A percentile compares a stretch with the other conserved stretches of the same genome.
Conservation (phyloP, 805 yeast species). For the Nadsonia fulvescens region DNA sequence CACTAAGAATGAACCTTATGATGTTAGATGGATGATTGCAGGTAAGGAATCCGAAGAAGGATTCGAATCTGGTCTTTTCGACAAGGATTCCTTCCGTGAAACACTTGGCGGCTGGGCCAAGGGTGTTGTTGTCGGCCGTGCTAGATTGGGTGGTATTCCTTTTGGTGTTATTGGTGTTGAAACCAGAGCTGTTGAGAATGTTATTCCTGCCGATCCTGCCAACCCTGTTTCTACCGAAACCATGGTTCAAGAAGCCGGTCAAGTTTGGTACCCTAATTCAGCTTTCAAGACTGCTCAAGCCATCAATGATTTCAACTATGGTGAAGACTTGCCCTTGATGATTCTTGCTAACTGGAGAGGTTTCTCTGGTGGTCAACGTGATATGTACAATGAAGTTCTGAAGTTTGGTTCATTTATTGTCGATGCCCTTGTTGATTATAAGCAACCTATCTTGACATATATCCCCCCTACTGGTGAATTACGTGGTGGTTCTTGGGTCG, state of each 20-base stretch:
- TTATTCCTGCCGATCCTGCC: slow-evolving; percentile 96
- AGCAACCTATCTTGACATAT: slow-evolving; percentile 91
- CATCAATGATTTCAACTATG: slow-evolving; percentile 88
- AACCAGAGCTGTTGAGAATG: slow-evolving; percentile 74
- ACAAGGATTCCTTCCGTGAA: slow-evolving; percentile 84
- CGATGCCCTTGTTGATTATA: slow-evolving; percentile 88
- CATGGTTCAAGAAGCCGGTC: slow-evolving; percentile 89
- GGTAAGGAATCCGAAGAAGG: slow-evolving; percentile 62
- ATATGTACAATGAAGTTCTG: slow-evolving; percentile 95
- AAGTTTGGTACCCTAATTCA: slow-evolving; percentile 98
- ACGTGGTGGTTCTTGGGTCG: slow-evolving; percentile 99
- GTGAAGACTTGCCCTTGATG: slow-evolving; percentile 96
- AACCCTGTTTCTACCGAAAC: slow-evolving; percentile 86
- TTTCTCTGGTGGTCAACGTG: slow-evolving; percentile 99
- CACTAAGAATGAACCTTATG: slow-evolving; percentile 51
- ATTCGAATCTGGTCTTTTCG: slow-evolving; percentile 80
- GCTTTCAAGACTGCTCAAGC: slow-evolving; percentile 99
- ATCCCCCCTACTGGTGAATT: slow-evolving; percentile 97
- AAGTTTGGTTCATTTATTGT: slow-evolving; percentile 95
- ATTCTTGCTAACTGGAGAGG: slow-evolving; percentile 99
- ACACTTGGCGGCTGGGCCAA: slow-evolving; percentile 96
- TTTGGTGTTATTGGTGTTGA: slow-evolving; percentile 97
- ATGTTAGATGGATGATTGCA: slow-evolving; percentile 86
- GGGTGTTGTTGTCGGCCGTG: slow-evolving; percentile 98
- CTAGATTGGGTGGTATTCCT: slow-evolving; percentile 97